Conservation (phyloP, 306 rosid species). For the Alnus rubra region DNA sequence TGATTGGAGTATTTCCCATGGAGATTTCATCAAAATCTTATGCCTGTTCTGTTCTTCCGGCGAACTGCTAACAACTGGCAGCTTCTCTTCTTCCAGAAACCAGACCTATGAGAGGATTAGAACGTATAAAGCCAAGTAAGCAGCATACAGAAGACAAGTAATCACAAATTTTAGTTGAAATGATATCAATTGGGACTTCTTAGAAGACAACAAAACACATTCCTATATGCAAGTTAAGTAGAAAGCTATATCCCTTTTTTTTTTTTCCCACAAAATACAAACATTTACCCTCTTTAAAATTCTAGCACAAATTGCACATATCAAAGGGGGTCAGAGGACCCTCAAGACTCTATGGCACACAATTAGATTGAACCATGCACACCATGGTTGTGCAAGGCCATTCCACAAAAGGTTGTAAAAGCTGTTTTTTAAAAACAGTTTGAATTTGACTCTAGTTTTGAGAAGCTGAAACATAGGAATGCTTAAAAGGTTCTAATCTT, state of each 20-base stretch:
- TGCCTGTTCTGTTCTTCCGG: conserved; percentile 52
- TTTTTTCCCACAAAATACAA: background rate
- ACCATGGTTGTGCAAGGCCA: background rate
- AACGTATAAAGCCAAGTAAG: conserved; percentile 5
- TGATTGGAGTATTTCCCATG: conserved; percentile 86
- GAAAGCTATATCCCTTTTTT: background rate
- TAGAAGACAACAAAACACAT: background rate
- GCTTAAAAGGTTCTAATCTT: background rate
- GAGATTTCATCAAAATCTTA: conserved; percentile 87
- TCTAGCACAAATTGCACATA: background rate
- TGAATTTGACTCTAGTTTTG: background rate
- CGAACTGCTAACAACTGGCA: conserved; percentile 72
- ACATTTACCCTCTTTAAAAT: background rate
- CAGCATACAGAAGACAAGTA: conserved; percentile 5
- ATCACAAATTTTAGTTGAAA: conserved; percentile 4
- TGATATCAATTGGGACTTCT: background rate
- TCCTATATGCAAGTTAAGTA: background rate
- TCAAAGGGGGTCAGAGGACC: background rate
- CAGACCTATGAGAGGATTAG: conserved; percentile 53
- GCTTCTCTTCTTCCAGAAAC: conserved; percentile 89
- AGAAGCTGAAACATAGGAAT: background rate
- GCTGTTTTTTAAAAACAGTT: background rate
- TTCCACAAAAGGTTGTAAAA: background rate
- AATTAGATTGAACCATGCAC: background rate
- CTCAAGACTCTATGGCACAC: background rate